Base-by-base conservation (phyloP, 202 grass and related monocot genomes). In the Schoenoplectus tabernaemontani region DNA sequence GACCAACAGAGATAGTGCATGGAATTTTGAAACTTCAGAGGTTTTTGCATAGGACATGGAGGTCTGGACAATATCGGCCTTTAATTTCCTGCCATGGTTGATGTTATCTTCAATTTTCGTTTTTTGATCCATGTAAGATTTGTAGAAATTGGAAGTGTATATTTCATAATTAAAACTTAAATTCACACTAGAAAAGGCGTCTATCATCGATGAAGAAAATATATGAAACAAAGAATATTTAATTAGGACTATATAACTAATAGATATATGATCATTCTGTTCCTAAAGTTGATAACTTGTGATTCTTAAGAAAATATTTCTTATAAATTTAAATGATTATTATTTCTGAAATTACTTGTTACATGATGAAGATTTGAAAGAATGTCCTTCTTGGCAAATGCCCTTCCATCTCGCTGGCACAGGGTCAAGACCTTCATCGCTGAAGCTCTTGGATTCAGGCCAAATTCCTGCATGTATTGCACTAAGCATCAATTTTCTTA, bases 361-460 rank as follows among this genome's bases (percentile, higher is more conserved):
- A 82, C 95, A 98, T n/a, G 84, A 84, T 1, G 89, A 92, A 28
- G 88, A 59, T n/a, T 64, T 83, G 81, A 98, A 98, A 33, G 86
- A 82, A 37, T 92, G 86, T 33, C 91, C 95, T 82, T 66, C 82
- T 77, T 95, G 76, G 37, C 95, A 98, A 36, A 82, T 81, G 17
- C 95, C 95, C 24, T 84, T 98, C 95, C 95, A 98, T 57, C 83
- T 64, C 0, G 81, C 78, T 11, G 95, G 95, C 28, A 95, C 65
- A n/a, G 83, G 91, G 6, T 81, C 83, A 1, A 98, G 78, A 5
- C 83, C 95, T 73, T 86, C 17, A 61, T 98, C 95, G 10, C 44
- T 42, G 78, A 98, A 95, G 74, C 95, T 98, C 85, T 82, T 79
- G 2, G 95, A 95, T 78, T 98, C 95, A 54, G 95, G 91, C 89